phyloP scores from a whole-genome alignment of 1,284 basidiomycete species.

The Prillingera fragicola region DNA sequence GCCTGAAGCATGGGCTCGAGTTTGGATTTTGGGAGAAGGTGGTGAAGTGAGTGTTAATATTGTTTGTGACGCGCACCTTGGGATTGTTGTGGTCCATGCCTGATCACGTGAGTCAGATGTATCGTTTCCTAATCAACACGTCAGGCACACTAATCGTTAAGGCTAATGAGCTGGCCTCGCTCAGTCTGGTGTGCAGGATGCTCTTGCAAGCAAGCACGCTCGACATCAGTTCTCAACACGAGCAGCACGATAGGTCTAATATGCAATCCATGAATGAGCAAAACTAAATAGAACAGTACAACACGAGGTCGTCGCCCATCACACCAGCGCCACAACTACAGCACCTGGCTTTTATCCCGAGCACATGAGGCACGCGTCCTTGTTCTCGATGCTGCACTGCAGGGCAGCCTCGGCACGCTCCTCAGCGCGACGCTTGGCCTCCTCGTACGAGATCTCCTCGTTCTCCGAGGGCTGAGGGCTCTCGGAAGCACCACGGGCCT shows the following conservation, averaged over 20 bases:
- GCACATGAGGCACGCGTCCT: constrained; percentile 49
- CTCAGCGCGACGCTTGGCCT: constrained; percentile 48
- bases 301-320: constrained; percentile 3
- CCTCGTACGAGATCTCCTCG: constrained; percentile 49
- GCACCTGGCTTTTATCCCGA: constrained; percentile 46
- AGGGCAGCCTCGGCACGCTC: constrained; percentile 48
- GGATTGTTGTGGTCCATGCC: too few relatives aligned
- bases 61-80: too few relatives aligned
- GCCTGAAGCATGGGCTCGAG: constrained; percentile 17
- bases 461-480: constrained; percentile 38
- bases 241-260: neutral
- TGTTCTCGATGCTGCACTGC: constrained; percentile 50
- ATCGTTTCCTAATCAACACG: too few relatives aligned
- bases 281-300: constrained; percentile 2
- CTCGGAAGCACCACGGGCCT: constrained; percentile 17
- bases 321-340: neutral
- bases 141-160: too few relatives aligned
- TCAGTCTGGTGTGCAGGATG: constrained; percentile 2
- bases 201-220: neutral
- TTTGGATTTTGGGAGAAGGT: neutral
- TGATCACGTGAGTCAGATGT: too few relatives aligned
- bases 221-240: neutral
- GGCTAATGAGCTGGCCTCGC: too few relatives aligned
- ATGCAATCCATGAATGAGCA: constrained; percentile 7
- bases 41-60: neutral